A percentile compares a stretch with the other conserved stretches of the same genome.
phyloP scores from a whole-genome alignment of 805 yeast genomes.

The Cephaloascus fragrans region DNA sequence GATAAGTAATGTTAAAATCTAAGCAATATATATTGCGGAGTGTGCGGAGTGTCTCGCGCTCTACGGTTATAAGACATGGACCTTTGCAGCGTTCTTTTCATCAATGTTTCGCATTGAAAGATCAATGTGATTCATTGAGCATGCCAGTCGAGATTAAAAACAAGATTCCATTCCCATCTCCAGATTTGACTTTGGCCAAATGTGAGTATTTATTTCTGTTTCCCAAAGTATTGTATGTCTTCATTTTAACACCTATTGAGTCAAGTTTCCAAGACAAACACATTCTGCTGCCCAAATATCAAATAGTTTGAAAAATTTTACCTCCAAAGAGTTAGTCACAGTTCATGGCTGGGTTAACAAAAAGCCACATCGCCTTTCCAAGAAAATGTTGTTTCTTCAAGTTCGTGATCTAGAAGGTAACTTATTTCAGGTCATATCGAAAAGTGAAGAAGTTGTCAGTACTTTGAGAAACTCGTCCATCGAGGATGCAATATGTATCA shows the following conservation, averaged over 20 bases:
- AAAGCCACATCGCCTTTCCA: conserved; percentile 63
- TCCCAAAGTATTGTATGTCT: conserved; percentile 19
- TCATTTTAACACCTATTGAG: not conserved
- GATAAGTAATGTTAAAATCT: too few species aligned
- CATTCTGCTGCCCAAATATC: conserved; percentile 6
- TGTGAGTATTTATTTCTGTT: conserved; percentile 18
- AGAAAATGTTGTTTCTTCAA: conserved; percentile 56
- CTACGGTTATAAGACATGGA: too few species aligned
- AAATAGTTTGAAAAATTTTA: conserved; percentile 2
- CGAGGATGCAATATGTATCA: conserved; percentile 67
- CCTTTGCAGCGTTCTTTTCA: too few species aligned
- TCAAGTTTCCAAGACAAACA: not conserved
- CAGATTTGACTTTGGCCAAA: conserved; percentile 13
- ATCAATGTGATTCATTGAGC: too few species aligned
- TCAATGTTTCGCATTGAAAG: too few species aligned
- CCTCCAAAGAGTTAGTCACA: conserved; percentile 20
- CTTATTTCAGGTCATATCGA: conserved; percentile 36
- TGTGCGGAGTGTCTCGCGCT: too few species aligned
- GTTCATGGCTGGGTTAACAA: conserved; percentile 81
- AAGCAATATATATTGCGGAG: too few species aligned
- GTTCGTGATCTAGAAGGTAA: conserved; percentile 70
- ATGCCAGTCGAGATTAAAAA: too few species aligned
- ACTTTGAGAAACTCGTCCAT: conserved; percentile 38
- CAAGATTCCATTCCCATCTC: conserved; percentile 13
- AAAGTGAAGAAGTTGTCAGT: conserved; percentile 21